phyloP scores from a whole-genome alignment of 2,329 filamentous ascomycete species.

The Truncatella angustata region DNA sequence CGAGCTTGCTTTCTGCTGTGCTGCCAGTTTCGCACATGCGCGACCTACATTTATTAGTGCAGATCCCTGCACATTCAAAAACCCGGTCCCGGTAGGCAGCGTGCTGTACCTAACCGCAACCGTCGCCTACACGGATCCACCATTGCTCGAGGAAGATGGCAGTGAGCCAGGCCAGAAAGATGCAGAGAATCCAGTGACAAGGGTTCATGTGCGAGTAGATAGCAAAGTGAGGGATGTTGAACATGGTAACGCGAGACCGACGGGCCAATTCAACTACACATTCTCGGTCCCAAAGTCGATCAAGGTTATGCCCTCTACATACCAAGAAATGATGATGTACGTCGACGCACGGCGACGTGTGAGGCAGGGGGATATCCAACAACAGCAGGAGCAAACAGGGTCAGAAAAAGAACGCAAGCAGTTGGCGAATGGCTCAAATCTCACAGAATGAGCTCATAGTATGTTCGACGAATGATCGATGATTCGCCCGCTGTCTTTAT shows the following conservation, averaged over 20 bases:
- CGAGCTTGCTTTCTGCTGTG: conserved; percentile 74
- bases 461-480: neutral
- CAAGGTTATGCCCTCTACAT: conserved; percentile 32
- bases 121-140: conserved; percentile 69
- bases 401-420: conserved; percentile 13
- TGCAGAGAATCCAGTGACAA: conserved; percentile 30
- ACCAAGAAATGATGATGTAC: conserved; percentile 34
- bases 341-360: conserved; percentile 41
- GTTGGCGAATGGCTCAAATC: conserved; percentile 16
- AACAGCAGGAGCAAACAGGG: conserved; percentile 18
- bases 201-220: conserved; percentile 69
- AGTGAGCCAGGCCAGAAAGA: conserved; percentile 36
- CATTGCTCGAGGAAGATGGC: conserved; percentile 42
- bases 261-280: conserved; percentile 75
- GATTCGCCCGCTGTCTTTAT: no score
- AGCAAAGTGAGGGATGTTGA: conserved; percentile 72
- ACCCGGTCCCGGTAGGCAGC: conserved; percentile 72
- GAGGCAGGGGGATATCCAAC: conserved; percentile 28
- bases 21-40: conserved; percentile 67
- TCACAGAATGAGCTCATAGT: conserved; percentile 17
- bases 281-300: conserved; percentile 37
- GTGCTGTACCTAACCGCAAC: conserved; percentile 73
- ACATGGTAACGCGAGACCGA: conserved; percentile 57
- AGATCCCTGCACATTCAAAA: conserved; percentile 72
- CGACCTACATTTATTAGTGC: conserved; percentile 70